Evolutionary conservation across 1,284 basidiomycete species (phyloP), one percentile per base, ranked within the genome.

Genomic region (Moesziomyces globuligerus): DNA sequence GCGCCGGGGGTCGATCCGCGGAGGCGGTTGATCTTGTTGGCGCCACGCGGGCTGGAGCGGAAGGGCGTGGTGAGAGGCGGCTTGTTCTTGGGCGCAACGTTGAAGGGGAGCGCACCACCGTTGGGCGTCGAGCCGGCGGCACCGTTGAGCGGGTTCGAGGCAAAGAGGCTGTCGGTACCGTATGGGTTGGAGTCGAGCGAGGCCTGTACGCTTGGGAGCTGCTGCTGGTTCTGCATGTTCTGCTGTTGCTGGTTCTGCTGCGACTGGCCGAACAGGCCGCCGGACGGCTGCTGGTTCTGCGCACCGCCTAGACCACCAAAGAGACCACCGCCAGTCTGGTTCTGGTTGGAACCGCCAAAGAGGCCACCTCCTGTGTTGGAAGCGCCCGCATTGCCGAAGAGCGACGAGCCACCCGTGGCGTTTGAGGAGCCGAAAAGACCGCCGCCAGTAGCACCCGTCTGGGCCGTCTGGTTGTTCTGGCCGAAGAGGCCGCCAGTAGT

Each of bases 141-240:
- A n/a, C 55, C 55, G 34, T 60, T 68, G 59, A 76, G 45, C 0
- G 53, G 58, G 44, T 61, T 58, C 11, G 65, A 61, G 45, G 81
- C 79, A 69, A 88, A 87, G 38, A 88, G 81, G 17, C 85, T 85
- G 79, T 92, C 93, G 58, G 89, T 87, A 39, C 91, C 91, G 80
- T 98, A 94, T 0, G 95, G 94, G 75, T 87, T 86, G 80, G 93
- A 90, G 44, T 91, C 90, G 77, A 98, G 91, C 45, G 75, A 67
- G 5, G 74, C 61, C 28, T 70, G 72, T 2, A 77, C 42, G 0
- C 86, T 84, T 13, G 87, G 58, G 28, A 56, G 56, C 81, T 83
- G 80, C 58, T 75, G 82, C 68, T 74, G 64, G 40, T 54, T 66
- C n/a, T 66, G 55, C 42, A 58, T 37, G 24, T 52, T 56, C 15